These are phyloP conservation scores for Sugiyamaella smithiae DNA, from an alignment of 805 yeast species.

Conservation along the genomic window DNA sequence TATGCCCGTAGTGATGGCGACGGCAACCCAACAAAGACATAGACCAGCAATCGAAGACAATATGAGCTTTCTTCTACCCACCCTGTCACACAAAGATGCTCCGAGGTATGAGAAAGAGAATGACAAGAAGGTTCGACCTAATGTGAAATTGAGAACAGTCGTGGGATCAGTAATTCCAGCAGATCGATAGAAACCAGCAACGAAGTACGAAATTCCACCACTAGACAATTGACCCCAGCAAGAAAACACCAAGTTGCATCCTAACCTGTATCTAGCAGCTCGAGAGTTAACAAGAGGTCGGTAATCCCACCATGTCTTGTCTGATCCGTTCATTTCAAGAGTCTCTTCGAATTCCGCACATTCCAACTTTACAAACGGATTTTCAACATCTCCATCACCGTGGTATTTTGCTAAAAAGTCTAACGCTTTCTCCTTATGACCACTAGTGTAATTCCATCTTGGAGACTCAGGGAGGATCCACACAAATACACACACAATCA, in stretches of 20 bases:
- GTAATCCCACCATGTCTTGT: slow-evolving; percentile 21
- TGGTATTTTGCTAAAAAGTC: slow-evolving; percentile 19
- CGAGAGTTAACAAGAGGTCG: slow-evolving; percentile 13
- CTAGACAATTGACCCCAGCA: slow-evolving; percentile 17
- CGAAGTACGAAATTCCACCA: slow-evolving; percentile 22
- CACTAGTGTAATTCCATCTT: slow-evolving; percentile 22
- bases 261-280: slow-evolving; percentile 18
- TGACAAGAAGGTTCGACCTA: slow-evolving; percentile 13
- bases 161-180: slow-evolving; percentile 16
- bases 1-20: slow-evolving; percentile 29
- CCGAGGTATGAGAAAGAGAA: slow-evolving; percentile 20
- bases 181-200: slow-evolving; percentile 13
- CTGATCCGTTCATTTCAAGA: slow-evolving; percentile 13
- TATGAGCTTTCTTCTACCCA: slow-evolving; percentile 33
- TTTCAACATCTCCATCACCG: slow-evolving; percentile 19
- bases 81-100: slow-evolving; percentile 26
- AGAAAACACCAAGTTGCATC: slow-evolving; percentile 16
- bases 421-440: slow-evolving; percentile 18
- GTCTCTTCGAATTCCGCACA: slow-evolving; percentile 19
- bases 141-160: slow-evolving; percentile 23
- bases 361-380: slow-evolving; percentile 17
- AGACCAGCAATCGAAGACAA: slow-evolving; percentile 25
- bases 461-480: slow-evolving; percentile 26
- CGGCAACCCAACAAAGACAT: slow-evolving; percentile 24
- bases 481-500: slow-evolving; percentile 11